phyloP scores from a whole-genome alignment of 192 early-diverging fungal species.

The Endogone sp. region DNA sequence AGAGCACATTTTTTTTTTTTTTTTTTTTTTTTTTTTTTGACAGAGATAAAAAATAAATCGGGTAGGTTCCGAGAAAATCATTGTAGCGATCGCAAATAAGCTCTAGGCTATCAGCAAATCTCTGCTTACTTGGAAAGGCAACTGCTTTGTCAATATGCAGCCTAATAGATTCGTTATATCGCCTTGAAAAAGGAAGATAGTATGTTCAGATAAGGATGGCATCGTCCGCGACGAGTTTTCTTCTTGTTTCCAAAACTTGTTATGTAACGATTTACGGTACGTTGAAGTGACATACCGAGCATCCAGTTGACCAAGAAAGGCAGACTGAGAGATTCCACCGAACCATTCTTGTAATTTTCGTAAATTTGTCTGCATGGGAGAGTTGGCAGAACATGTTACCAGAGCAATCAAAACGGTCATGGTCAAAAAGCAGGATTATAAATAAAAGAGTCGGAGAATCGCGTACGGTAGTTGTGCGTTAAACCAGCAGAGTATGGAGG shows the following conservation, averaged over 20 bases:
- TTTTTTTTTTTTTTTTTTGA: too few species aligned
- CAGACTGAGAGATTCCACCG: conserved; percentile 46
- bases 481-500: conserved; percentile 63
- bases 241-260: too few species aligned
- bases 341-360: conserved; percentile 46
- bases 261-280: too few species aligned
- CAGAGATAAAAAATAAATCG: conserved; percentile 1
- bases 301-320: conserved; percentile 64
- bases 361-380: conserved; percentile 32
- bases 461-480: conserved; percentile 73
- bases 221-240: too few species aligned
- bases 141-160: conserved; percentile 65
- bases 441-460: too few species aligned
- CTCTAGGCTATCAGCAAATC: too few species aligned
- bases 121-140: conserved; percentile 64
- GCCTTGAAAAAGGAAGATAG: conserved; percentile 31
- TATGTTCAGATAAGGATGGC: background rate
- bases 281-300: conserved; percentile 38
- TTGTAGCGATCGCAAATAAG: too few species aligned
- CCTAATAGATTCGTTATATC: conserved; percentile 71
- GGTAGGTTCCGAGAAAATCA: too few species aligned
- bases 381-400: conserved; percentile 5
- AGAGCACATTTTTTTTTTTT: too few species aligned
- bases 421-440: background rate
- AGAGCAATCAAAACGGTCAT: background rate